Percentiles rank a stretch among this genome's conserved stretches.
Conservation (phyloP, 495 filamentous ascomycete species). For the Aspergillus cristatus region DNA sequence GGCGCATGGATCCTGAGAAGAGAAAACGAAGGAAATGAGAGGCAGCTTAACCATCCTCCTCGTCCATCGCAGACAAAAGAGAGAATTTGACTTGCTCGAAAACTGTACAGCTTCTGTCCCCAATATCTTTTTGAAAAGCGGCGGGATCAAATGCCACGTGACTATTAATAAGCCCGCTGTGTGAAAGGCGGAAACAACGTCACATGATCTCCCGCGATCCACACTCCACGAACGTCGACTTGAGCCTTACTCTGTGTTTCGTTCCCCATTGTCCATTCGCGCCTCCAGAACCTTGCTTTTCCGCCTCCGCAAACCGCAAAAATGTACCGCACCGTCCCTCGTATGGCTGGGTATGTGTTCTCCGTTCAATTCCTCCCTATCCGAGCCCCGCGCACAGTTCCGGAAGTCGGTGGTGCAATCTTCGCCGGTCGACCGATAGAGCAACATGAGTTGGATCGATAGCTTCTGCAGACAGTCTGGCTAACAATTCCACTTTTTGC, state of each 20-base stretch:
- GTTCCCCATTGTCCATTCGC: conserved; percentile 16
- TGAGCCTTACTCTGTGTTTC: conserved; percentile 14
- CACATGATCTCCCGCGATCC: conserved; percentile 26
- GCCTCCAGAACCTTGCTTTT: conserved; percentile 16
- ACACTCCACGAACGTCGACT: conserved; percentile 27
- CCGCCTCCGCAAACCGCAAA: conserved; percentile 27
- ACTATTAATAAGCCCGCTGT: conserved; percentile 16
- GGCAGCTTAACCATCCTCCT: conserved; percentile 22
- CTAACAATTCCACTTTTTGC: conserved; percentile 5
- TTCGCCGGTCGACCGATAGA: conserved; percentile 14
- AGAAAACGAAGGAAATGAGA: conserved; percentile 8
- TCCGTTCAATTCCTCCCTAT: background rate
- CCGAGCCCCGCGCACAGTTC: conserved; percentile 7
- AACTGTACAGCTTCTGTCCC: background rate
- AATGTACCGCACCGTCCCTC: conserved; percentile 41
- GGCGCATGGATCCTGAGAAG: conserved; percentile 35
- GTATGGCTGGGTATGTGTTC: conserved; percentile 36
- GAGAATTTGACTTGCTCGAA: too few relatives aligned
- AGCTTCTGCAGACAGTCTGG: background rate
- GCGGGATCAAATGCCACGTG: conserved; percentile 12
- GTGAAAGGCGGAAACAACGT: conserved; percentile 28
- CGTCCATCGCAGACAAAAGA: background rate
- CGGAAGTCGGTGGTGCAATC: conserved; percentile 8
- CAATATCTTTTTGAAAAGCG: conserved; percentile 2
- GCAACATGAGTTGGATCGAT: background rate